Percentiles rank a stretch among this genome's conserved stretches.
Evolutionary conservation across 495 filamentous ascomycete genomes (phyloP).

Genomic region (Glonium stellatum): DNA sequence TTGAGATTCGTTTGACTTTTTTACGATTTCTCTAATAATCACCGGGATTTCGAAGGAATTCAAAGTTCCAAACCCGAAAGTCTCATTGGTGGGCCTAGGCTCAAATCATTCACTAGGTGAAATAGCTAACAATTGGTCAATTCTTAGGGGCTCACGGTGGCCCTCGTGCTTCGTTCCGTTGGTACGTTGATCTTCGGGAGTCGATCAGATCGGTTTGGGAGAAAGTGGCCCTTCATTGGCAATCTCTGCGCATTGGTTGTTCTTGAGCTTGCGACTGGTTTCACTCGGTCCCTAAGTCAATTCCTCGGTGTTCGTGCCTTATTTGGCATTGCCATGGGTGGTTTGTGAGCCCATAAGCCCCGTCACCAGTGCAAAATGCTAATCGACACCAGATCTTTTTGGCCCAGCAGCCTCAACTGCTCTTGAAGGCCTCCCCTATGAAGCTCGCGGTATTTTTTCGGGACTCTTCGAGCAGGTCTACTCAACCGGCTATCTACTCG

Average conservation of each 20-base stretch:
- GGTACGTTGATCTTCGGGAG: slow-evolving; percentile 26
- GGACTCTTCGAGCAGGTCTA: no score
- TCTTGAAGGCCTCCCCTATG: slow-evolving; percentile 31
- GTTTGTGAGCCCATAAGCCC: neutral
- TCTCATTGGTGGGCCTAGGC: slow-evolving; percentile 30
- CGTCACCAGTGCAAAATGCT: neutral
- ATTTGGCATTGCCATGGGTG: slow-evolving; percentile 33
- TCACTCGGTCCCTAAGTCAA: slow-evolving; percentile 19
- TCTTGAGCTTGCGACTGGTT: slow-evolving; percentile 30
- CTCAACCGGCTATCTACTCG: slow-evolving; percentile 30
- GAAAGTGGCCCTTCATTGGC: slow-evolving; percentile 22
- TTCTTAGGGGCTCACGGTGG: slow-evolving; percentile 30
- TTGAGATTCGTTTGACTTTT: slow-evolving; percentile 26
- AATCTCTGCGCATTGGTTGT: slow-evolving; percentile 26
- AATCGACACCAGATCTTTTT: slow-evolving; percentile 14
- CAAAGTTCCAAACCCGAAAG: slow-evolving; percentile 30
- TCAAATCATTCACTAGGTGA: no score
- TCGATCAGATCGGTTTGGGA: slow-evolving; percentile 23
- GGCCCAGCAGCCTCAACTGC: slow-evolving; percentile 30
- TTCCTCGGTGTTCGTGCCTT: slow-evolving; percentile 28
- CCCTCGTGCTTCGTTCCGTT: slow-evolving; percentile 32
- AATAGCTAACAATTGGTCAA: neutral
- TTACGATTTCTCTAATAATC: slow-evolving; percentile 37
- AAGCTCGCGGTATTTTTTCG: slow-evolving; percentile 32
- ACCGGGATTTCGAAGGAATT: slow-evolving; percentile 38